Conservation (phyloP, 2,329 filamentous ascomycete genomes). For the Aureobasidium sp. region DNA sequence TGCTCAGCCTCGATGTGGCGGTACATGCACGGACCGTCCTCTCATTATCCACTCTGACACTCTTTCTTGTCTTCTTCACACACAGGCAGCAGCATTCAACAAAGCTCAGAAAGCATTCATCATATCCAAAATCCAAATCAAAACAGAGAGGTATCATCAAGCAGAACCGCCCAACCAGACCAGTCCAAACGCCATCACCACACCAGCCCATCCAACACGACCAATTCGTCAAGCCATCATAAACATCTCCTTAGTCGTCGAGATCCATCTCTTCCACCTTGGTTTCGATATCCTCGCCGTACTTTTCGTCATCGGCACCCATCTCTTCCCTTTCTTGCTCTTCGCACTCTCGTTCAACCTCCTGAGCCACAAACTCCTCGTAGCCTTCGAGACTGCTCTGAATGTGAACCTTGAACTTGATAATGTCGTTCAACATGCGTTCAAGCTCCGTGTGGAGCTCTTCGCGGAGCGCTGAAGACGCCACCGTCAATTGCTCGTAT, state of each 20-base stretch:
- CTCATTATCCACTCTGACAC: background rate
- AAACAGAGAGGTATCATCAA: constrained; percentile 13
- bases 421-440: constrained; percentile 91
- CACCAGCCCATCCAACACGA: background rate
- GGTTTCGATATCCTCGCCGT: background rate
- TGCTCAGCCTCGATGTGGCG: constrained; percentile 2
- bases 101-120: background rate
- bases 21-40: background rate
- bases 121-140: background rate
- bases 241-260: background rate
- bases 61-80: background rate
- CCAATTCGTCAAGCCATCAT: background rate
- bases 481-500: constrained; percentile 89
- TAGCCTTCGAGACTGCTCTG: constrained; percentile 91
- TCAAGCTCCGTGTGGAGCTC: constrained; percentile 97
- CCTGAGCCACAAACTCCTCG: constrained; percentile 85
- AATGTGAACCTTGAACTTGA: constrained; percentile 97
- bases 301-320: constrained; percentile 15
- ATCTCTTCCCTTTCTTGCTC: constrained; percentile 38
- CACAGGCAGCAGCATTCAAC: background rate
- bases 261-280: constrained; percentile 12
- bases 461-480: constrained; percentile 78
- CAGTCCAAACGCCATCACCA: background rate
- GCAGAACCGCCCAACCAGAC: background rate
- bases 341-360: constrained; percentile 63